Evolutionary conservation across 169 alveolate species (phyloP).

Genomic region (Plasmodium vinckei): DNA sequence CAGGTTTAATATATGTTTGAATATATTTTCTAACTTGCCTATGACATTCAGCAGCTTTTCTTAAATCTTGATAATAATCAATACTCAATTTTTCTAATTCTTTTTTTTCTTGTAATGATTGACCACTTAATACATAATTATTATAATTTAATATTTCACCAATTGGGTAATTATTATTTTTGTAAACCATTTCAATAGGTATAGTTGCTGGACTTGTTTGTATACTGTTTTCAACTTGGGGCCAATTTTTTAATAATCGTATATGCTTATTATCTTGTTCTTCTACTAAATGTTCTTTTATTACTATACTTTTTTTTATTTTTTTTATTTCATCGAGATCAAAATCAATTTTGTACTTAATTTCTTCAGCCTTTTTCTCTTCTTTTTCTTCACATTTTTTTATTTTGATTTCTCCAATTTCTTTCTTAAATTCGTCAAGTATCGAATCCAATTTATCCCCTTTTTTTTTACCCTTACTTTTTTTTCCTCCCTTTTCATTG

Average conservation of each 20-base stretch:
- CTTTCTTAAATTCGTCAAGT: constrained; percentile 54
- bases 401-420: constrained; percentile 26
- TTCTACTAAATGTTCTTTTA: constrained; percentile 65
- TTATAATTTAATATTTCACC: constrained; percentile 77
- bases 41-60: constrained; percentile 99
- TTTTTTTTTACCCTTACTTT: constrained; percentile 56
- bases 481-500: constrained; percentile 4
- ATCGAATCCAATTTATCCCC: constrained; percentile 43
- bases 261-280: constrained; percentile 84
- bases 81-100: constrained; percentile 91
- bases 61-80: constrained; percentile 91
- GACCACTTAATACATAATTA: constrained; percentile 41
- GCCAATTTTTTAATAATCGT: constrained; percentile 85
- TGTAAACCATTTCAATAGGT: constrained; percentile 82
- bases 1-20: constrained; percentile 95
- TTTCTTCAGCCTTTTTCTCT: neutral
- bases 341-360: constrained; percentile 7
- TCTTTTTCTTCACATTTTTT: constrained; percentile 38
- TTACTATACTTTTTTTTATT: constrained; percentile 30
- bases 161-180: constrained; percentile 74
- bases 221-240: constrained; percentile 70
- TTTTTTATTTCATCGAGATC: constrained; percentile 27
- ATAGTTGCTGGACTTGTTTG: constrained; percentile 88
- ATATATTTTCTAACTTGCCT: constrained; percentile 98
- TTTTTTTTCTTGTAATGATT: constrained; percentile 90